Evolutionary conservation across 208 protist genomes (phyloP).

Genomic region (Acanthamoeba culbertsoni): DNA sequence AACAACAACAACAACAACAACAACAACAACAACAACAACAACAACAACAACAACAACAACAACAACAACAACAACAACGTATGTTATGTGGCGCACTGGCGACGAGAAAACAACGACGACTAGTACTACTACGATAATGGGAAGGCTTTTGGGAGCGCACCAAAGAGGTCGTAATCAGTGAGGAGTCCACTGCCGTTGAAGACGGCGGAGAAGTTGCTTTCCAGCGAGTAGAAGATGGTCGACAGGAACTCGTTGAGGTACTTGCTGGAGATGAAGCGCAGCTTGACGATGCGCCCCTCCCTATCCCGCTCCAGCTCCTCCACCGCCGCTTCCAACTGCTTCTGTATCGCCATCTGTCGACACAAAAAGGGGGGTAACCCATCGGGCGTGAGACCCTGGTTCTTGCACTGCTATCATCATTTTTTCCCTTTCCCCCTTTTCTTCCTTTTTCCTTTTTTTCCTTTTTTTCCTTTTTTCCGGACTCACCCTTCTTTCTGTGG

Average conservation of each 20-base stretch:
- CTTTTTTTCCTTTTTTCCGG: no score
- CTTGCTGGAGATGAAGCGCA: conserved; percentile 8
- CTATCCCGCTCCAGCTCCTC: conserved; percentile 2
- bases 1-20: neutral
- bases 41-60: neutral
- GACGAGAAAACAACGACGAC: neutral
- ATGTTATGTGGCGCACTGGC: neutral
- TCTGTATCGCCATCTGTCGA: neutral
- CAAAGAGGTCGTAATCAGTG: conserved; percentile 15
- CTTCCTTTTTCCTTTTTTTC: no score
- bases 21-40: neutral
- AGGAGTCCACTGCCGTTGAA: neutral
- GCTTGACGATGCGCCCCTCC: neutral
- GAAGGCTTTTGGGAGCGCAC: neutral
- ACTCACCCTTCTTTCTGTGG: neutral
- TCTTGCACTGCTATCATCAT: no score
- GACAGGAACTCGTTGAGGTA: conserved; percentile 21
- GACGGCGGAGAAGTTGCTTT: conserved; percentile 37
- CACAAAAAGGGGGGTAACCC: no score
- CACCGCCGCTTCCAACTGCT: neutral
- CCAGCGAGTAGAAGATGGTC: conserved; percentile 1
- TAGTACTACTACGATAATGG: neutral
- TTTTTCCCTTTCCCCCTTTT: no score
- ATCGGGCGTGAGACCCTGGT: no score
- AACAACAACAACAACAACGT: neutral